phyloP scores from a whole-genome alignment of 805 yeast genomes.

The Yamadazyma paraphyllophila region DNA sequence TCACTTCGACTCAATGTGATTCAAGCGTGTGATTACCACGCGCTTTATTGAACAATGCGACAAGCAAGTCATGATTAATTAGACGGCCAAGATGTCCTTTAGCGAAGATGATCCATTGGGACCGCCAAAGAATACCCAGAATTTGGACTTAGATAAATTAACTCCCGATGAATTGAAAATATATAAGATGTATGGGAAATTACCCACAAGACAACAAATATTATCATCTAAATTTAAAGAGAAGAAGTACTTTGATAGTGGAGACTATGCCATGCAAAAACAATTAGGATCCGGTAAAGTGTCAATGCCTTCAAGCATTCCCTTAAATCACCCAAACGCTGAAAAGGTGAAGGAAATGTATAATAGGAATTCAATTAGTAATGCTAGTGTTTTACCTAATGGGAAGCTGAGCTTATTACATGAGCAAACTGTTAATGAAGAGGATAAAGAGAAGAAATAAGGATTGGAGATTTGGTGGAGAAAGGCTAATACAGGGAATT shows the following conservation, averaged over 20 bases:
- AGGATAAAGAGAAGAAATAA: slow-evolving; percentile 14
- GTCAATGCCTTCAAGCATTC: slow-evolving; percentile 32
- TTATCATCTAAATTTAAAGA: slow-evolving; percentile 76
- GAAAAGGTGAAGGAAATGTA: slow-evolving; percentile 58
- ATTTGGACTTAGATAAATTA: slow-evolving; percentile 54
- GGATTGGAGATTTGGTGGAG: not conserved
- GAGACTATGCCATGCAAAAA: slow-evolving; percentile 83
- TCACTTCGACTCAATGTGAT: no score
- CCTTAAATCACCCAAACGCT: slow-evolving; percentile 51
- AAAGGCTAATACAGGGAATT: no score
- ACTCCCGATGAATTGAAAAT: slow-evolving; percentile 79
- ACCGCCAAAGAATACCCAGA: slow-evolving; percentile 43
- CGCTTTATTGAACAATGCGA: not conserved
- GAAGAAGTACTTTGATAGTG: slow-evolving; percentile 89
- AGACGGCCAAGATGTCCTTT: slow-evolving; percentile 23
- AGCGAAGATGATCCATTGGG: slow-evolving; percentile 52
- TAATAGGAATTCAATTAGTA: slow-evolving; percentile 56
- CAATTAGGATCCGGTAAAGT: slow-evolving; percentile 28
- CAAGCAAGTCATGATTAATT: slow-evolving; percentile 1
- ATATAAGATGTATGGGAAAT: slow-evolving; percentile 77
- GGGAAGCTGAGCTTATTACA: slow-evolving; percentile 57
- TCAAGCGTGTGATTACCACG: slow-evolving; percentile 1
- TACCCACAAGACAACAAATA: slow-evolving; percentile 78
- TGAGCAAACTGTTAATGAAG: slow-evolving; percentile 41
- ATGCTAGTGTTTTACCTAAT: slow-evolving; percentile 42